A percentile compares a stretch with the other conserved stretches of the same genome.
phyloP scores from a whole-genome alignment of 2,329 filamentous ascomycete genomes.

The Aspergillus sp. region DNA sequence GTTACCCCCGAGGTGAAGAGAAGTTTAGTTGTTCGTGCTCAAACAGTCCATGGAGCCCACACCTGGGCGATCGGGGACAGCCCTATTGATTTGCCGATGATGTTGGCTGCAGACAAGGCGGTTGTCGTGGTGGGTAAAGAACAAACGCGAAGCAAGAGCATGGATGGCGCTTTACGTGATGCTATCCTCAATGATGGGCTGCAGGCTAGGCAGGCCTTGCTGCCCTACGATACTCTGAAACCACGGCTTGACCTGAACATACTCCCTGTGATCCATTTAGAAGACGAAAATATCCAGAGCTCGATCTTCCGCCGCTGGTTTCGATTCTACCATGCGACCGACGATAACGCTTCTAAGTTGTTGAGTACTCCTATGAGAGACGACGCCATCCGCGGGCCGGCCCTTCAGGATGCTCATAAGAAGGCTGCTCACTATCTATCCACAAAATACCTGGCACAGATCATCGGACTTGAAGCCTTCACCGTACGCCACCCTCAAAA shows the following conservation, averaged over 20 bases:
- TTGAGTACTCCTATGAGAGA: slow-evolving; percentile 59
- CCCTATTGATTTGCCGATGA: slow-evolving; percentile 60
- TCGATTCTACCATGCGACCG: slow-evolving; percentile 49
- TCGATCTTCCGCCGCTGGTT: slow-evolving; percentile 24
- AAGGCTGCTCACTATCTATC: slow-evolving; percentile 58
- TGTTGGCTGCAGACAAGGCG: slow-evolving; percentile 55
- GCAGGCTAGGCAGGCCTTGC: slow-evolving; percentile 49
- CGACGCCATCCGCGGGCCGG: slow-evolving; percentile 47
- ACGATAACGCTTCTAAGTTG: slow-evolving; percentile 50
- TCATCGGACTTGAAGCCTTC: slow-evolving; percentile 54
- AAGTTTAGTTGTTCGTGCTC: slow-evolving; percentile 48
- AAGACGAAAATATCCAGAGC: slow-evolving; percentile 30
- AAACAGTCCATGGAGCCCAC: slow-evolving; percentile 33
- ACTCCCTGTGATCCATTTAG: slow-evolving; percentile 48
- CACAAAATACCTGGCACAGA: slow-evolving; percentile 46
- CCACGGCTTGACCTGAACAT: slow-evolving; percentile 47
- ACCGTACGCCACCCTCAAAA: slow-evolving; percentile 57
- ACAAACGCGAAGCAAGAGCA: slow-evolving; percentile 51
- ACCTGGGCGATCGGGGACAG: slow-evolving; percentile 65
- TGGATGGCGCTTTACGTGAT: slow-evolving; percentile 51
- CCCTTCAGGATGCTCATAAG: slow-evolving; percentile 53
- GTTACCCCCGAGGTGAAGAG: slow-evolving; percentile 57
- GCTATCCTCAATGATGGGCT: slow-evolving; percentile 48
- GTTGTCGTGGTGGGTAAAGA: slow-evolving; percentile 59
- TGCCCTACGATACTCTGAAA: slow-evolving; percentile 40